Base-by-base conservation (phyloP, 371 early-diverging fungal species). In the Apophysomyces variabilis region DNA sequence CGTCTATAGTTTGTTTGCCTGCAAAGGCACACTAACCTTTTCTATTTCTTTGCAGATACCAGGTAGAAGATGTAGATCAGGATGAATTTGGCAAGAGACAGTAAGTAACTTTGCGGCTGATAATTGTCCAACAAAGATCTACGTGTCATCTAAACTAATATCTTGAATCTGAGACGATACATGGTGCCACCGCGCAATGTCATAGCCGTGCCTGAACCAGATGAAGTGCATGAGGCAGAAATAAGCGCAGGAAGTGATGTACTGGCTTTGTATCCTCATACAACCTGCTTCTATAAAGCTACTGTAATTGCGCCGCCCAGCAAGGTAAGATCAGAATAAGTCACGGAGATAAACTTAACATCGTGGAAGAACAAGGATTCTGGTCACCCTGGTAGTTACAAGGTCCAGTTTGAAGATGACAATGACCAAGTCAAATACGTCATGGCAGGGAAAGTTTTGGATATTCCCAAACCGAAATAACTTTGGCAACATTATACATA, bases 261-360 rank as follows among this genome's bases (percentile, higher is more conserved):
- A 12, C 73, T 95, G 50, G 95, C 95, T 5, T 74, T 95, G 35
- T 96, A 93, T 73, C 95, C 95, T 4, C 83, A 85, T 0, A 95
- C 93, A 5, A 94, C 93, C 1, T 93, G 92, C 65, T 96, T 95
- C 68, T 96, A 95, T 74, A 85, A 88, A 65, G 96, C 92, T 0
- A 82, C 77, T 5, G 92, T 95, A 0, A 76, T 89, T 1, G 66
- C 77, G 5, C 84, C 92, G 7, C 93, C 94, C 3, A 83, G 79
- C 57, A 90, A 90, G 87, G 89, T 89, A 83, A 65, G 39, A 21
- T 18, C 7, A 37, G 16, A 57, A 35, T 50, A 41, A 36, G 16
- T 37, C 54, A 35, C 13, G 64, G 8, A 38, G 18, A 1, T 21
- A 12, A 5, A n/a, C 26, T 9, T n/a, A 16, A 45, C 32, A 14